phyloP scores from a whole-genome alignment of 768 basidiomycete species.

The Suillus weaverae region DNA sequence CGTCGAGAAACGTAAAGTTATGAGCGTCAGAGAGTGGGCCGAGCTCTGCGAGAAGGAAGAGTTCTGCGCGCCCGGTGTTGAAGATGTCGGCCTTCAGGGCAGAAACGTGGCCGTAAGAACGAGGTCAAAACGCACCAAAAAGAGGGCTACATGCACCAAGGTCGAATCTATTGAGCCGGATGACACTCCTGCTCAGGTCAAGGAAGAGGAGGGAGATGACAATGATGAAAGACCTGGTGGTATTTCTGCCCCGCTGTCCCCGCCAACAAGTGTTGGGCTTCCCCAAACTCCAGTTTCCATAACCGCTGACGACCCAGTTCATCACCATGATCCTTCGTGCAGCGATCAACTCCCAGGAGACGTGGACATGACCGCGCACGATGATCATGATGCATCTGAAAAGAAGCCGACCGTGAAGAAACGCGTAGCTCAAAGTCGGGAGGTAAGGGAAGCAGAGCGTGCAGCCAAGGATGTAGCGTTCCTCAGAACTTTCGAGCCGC shows the following conservation, averaged over 20 bases:
- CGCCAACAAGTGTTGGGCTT: conserved; percentile 26
- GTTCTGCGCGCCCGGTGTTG: conserved; percentile 68
- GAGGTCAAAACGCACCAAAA: conserved; percentile 42
- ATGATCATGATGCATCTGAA: conserved; percentile 32
- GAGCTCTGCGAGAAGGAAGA: conserved; percentile 75
- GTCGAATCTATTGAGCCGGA: conserved; percentile 48
- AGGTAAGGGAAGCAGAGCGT: conserved; percentile 45
- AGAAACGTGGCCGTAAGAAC: conserved; percentile 38
- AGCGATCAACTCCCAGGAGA: conserved; percentile 10
- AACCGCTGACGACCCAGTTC: conserved; percentile 11
- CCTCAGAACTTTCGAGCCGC: conserved; percentile 69
- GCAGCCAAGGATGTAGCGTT: conserved; percentile 52
- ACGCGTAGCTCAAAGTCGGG: conserved; percentile 41
- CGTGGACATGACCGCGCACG: conserved; percentile 11
- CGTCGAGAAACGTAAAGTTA: conserved; percentile 78
- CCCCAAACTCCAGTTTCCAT: conserved; percentile 21
- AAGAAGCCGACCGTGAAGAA: conserved; percentile 40
- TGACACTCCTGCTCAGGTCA: conserved; percentile 33
- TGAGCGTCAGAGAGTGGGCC: conserved; percentile 88
- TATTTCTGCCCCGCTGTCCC: conserved; percentile 25
- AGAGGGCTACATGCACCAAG: conserved; percentile 39
- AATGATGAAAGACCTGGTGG: conserved; percentile 1
- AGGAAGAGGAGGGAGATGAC: conserved; percentile 44
- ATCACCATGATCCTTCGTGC: conserved; percentile 7
- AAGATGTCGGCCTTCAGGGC: conserved; percentile 60